phyloP scores from a whole-genome alignment of 2,329 filamentous ascomycete genomes.

The Penicillium sp. region DNA sequence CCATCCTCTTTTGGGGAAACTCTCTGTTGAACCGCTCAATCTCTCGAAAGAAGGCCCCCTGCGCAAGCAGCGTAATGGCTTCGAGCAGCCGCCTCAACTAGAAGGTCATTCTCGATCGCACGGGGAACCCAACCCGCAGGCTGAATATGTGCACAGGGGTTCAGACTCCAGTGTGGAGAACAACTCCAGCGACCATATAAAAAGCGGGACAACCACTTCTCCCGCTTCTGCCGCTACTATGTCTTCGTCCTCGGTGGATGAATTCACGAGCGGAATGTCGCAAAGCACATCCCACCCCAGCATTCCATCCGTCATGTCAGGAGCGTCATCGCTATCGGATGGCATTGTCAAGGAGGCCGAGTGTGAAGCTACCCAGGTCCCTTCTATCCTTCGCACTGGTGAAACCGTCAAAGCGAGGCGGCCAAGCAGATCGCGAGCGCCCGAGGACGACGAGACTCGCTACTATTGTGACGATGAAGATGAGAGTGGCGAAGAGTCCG shows the following conservation, averaged over 20 bases:
- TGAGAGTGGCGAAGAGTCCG: conserved; percentile 44
- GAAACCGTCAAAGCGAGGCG: conserved; percentile 46
- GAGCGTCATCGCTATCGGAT: conserved; percentile 52
- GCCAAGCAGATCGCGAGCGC: conserved; percentile 26
- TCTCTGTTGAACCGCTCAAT: conserved; percentile 40
- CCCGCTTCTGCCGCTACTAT: conserved; percentile 52
- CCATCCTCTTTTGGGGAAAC: conserved; percentile 38
- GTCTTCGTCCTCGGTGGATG: conserved; percentile 52
- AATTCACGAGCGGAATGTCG: conserved; percentile 52
- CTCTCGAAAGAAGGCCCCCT: conserved; percentile 41
- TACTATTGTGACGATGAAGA: conserved; percentile 51
- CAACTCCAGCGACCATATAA: conserved; percentile 25
- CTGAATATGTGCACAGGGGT: conserved; percentile 21
- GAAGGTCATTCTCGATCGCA: conserved; percentile 32
- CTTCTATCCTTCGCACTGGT: conserved; percentile 47
- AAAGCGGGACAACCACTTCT: conserved; percentile 38
- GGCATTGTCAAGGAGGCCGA: conserved; percentile 37
- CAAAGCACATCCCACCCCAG: conserved; percentile 54
- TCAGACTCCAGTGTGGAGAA: conserved; percentile 21
- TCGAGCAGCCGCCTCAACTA: conserved; percentile 22
- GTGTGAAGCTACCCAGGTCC: conserved; percentile 33
- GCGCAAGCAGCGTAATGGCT: conserved; percentile 36
- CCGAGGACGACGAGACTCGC: conserved; percentile 43
- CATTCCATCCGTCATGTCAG: conserved; percentile 51
- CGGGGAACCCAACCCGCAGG: conserved; percentile 28